Evolutionary conservation across 2,329 filamentous ascomycete species (phyloP), one percentile per base, ranked within the genome.

Genomic region (Colletotrichum chlorophyti): DNA sequence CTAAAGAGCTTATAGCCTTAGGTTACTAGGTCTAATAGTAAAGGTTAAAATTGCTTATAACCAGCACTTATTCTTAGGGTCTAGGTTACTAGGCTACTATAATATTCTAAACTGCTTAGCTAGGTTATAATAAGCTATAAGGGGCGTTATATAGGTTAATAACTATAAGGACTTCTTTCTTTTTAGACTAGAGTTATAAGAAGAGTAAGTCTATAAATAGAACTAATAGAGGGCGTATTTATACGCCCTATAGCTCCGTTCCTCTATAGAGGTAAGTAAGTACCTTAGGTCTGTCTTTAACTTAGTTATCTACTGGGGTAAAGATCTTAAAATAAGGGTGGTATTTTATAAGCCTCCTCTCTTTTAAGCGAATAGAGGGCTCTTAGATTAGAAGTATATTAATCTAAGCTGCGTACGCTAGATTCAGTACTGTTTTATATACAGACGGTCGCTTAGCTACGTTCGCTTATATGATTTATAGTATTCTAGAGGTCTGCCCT

Each of bases 401-500:
- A 12, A 46, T 19, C 17, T 46, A 19, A 19, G 43, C 43, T 3
- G 43, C 19, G 19, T 46, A 35, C 9, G 19, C 29, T 5, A 46
- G 43, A n/a, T 42, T 42, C 19, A 42, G 38, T 42, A 21, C 38
- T 2, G 38, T 42, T 42, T 26, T 14, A 14, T 42, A 19, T 23
- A 29, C 29, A 11, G 4, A 12, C 6, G 29, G 27, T 15, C 29
- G 29, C 12, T 19, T 46, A 19, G 17, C 43, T 17, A 50, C 34
- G 17, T 50, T 50, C 9, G 34, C 46, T 8, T 50, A 34, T 34
- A 50, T 50, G 34, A 50, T 50, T n/a, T 64, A 29, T 29, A 46
- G 43, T 6, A 12, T 6, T 11, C 5, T 34, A 34, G 43, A 15
- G 19, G 45, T 10, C 32, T 15, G 19, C 14, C 4, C 29, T 37